Evolutionary conservation across 1,139 yeast species (phyloP), one percentile per base, ranked within the genome.

Genomic region (Nakaseomyces sp.): DNA sequence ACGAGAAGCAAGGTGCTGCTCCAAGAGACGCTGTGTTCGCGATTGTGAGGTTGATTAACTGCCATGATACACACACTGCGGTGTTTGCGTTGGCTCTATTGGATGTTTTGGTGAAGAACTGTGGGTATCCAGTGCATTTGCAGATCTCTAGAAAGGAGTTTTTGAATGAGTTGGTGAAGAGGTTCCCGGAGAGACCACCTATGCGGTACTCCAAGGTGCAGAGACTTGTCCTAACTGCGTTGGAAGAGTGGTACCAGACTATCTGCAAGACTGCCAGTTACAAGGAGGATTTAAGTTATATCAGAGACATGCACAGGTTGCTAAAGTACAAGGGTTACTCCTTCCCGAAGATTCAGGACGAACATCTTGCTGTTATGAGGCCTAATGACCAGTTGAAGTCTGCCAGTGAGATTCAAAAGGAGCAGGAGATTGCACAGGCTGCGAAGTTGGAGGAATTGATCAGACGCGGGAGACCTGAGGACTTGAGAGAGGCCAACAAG

Each of bases 201-300:
- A 68, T 81, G 51, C 76, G 91, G 33, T 88, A 86, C 64, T 72
- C 93, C 18, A 73, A 91, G 52, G 81, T 87, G 17, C 97, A 91
- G 62, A 70, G 88, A 58, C 72, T 88, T 55, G 80, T 91, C 50
- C 73, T 91, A 60, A 91, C 93, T 47, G 88, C 89, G 45, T 83
- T 91, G 57, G 96, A 91, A 64, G 97, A 91, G 65, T 91, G 99
- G 99, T 82, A 86, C 62, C 95, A 87, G 64, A 91, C 98, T 1
- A 78, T 91, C 46, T 91, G 97, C 66, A 81, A 83, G 57, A 87
- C 94, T 44, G 80, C 95, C 32, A 77, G 86, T 58, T 85, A 91
- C 64, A 87, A 86, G 63, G 95, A 88, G 41, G 99, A 91, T 63
- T 72, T 91, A 57, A 91, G 88, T 8, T 87, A 85, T 63, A 84